Conservation (phyloP, 1,139 yeast species). For the Candida tunisiensis region DNA sequence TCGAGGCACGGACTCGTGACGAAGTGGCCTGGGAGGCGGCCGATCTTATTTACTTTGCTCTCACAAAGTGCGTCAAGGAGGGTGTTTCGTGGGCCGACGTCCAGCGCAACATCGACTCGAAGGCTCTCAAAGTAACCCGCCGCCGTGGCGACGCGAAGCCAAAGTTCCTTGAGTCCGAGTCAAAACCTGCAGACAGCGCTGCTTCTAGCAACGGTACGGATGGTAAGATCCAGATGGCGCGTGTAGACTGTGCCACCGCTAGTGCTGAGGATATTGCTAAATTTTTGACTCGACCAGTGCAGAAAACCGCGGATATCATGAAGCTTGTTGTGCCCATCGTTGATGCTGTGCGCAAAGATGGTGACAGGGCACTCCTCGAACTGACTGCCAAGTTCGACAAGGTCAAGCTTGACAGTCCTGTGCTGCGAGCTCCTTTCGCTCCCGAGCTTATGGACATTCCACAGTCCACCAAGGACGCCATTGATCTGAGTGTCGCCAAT, state of each 20-base stretch:
- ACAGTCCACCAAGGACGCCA: conserved; percentile 65
- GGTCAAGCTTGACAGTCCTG: conserved; percentile 53
- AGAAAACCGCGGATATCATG: conserved; percentile 83
- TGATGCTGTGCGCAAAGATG: conserved; percentile 54
- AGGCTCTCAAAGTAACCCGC: conserved; percentile 75
- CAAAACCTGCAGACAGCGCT: conserved; percentile 3
- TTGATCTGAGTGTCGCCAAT: conserved; percentile 77
- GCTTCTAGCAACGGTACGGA: conserved; percentile 9
- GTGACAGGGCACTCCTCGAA: conserved; percentile 77
- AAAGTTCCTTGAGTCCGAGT: conserved; percentile 30
- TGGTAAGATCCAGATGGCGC: conserved; percentile 40
- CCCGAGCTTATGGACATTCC: conserved; percentile 57
- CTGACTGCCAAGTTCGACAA: conserved; percentile 84
- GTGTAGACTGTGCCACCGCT: conserved; percentile 34
- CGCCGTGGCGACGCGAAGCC: conserved; percentile 95
- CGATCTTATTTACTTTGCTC: conserved; percentile 77
- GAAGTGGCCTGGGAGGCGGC: conserved; percentile 98
- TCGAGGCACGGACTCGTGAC: conserved; percentile 52
- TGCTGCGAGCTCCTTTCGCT: conserved; percentile 77
- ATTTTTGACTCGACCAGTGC: conserved; percentile 78
- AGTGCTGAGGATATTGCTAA: conserved; percentile 28
- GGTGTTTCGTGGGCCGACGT: conserved; percentile 72
- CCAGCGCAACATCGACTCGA: conserved; percentile 69
- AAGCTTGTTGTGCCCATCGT: conserved; percentile 82
- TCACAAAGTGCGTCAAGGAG: conserved; percentile 69